Base-by-base conservation (phyloP, 371 early-diverging fungal species). In the Apophysomyces sp. region DNA sequence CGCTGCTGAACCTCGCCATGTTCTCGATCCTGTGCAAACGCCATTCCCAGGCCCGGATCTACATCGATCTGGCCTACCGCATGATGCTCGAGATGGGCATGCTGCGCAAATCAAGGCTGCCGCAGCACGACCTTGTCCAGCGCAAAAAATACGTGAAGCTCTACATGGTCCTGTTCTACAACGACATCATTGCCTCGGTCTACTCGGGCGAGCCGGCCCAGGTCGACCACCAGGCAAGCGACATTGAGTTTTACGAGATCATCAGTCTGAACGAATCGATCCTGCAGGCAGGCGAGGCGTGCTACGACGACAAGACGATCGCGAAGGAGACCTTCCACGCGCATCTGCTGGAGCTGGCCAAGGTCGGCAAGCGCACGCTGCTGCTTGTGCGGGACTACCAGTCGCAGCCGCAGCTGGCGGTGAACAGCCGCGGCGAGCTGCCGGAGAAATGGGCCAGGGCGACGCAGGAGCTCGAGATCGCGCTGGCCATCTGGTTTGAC, bases 221-320 rank as follows among this genome's bases (percentile, higher is more conserved):
- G 1, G 52, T 73, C 4, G 61, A 62, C 11, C 71, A 70, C 36
- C 52, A 58, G 7, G 68, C 53, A 3, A 51, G 65, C n/a, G 67
- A 76, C 40, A 62, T 76, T 49, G 61, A 73, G 26, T 71, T 76
- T 58, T 65, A 66, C 24, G 62, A 70, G 40, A 57, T 76, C 7
- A 49, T 70, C 15, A 51, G 56, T 0, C 37, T 72, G 1, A 74
- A 71, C 44, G n/a, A 66, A 15, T 26, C 44, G 26, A 24, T 49
- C 16, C 40, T 52, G 36, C 29, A 62, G 4, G n/a, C 16, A 3
- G 70, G 63, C 13, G 53, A 62, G 4, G 39, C 28, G 21, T 30
- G 55, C 0, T 34, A 60, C 21, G 67, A 66, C 24, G 68, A 65
- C 27, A 62, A 57, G 27, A 62, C 54, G 2, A 31, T 62, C 15